These are phyloP conservation scores for Saccharomyces cerevisiae DNA, from an alignment of 805 yeast genomes.

Conservation along the genomic window DNA sequence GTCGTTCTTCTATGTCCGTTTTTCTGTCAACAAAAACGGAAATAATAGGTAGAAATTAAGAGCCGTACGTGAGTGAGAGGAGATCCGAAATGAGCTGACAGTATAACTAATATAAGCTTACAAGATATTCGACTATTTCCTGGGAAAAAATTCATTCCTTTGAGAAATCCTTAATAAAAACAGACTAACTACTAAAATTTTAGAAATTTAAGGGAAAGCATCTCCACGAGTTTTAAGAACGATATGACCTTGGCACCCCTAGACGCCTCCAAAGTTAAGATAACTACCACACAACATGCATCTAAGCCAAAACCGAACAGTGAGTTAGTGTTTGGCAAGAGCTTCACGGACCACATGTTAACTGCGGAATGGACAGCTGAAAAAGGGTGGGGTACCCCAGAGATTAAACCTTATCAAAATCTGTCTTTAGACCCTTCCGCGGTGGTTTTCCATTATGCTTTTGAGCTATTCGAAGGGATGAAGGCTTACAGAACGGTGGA, in stretches of 20 bases:
- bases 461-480: conserved; percentile 90
- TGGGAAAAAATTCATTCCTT: neutral
- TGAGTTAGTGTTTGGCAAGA: conserved; percentile 56
- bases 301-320: conserved; percentile 50
- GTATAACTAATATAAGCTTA: neutral
- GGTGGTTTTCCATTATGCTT: conserved; percentile 87
- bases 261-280: conserved; percentile 45
- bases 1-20: neutral
- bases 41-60: neutral
- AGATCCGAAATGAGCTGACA: neutral
- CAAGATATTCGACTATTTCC: neutral
- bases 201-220: neutral
- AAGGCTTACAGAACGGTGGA: conserved; percentile 70
- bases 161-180: neutral
- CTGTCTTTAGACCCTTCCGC: conserved; percentile 76
- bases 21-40: neutral
- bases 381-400: conserved; percentile 82
- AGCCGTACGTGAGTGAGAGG: neutral
- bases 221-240: conserved; percentile 4
- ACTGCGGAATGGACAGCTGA: conserved; percentile 70
- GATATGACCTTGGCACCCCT: conserved; percentile 32
- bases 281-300: conserved; percentile 41
- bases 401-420: conserved; percentile 74
- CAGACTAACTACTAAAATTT: neutral
- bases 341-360: conserved; percentile 83